Conservation (phyloP, 1,139 yeast species). For the Candida sp. region DNA sequence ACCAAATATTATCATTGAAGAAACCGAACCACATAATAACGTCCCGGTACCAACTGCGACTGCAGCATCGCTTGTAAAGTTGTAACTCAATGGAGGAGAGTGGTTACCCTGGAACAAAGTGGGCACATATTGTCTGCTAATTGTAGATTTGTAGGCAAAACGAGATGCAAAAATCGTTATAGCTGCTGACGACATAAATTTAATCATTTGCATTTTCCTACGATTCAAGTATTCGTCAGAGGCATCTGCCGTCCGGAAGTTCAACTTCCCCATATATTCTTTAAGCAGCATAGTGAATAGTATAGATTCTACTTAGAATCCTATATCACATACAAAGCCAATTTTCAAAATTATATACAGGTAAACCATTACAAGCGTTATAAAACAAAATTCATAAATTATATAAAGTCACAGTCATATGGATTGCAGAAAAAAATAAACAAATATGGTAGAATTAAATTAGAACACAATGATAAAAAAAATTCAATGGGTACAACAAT, state of each 20-base stretch:
- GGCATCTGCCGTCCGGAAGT: conserved; percentile 36
- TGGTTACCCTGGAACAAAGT: conserved; percentile 82
- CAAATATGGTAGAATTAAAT: neutral
- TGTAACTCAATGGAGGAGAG: conserved; percentile 71
- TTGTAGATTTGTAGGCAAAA: conserved; percentile 70
- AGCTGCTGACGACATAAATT: conserved; percentile 71
- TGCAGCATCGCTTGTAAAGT: conserved; percentile 80
- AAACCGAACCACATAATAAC: conserved; percentile 65
- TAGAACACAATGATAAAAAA: neutral
- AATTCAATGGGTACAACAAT: conserved; percentile 1
- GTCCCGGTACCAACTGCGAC: conserved; percentile 86
- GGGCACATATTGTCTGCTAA: conserved; percentile 74
- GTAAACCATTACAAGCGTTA: neutral
- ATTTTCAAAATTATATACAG: neutral
- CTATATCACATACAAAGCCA: too few species aligned
- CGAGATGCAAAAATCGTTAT: conserved; percentile 71
- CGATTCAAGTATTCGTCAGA: conserved; percentile 47
- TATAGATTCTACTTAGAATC: too few species aligned
- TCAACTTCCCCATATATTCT: conserved; percentile 3
- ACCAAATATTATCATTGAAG: conserved; percentile 73
- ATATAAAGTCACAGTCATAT: neutral
- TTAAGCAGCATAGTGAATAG: neutral
- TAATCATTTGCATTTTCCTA: conserved; percentile 67
- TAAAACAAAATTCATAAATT: neutral
- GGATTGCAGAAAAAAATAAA: neutral